Base-by-base conservation (phyloP, 768 basidiomycete genomes). In the Leucosporidium creatinivorum region DNA sequence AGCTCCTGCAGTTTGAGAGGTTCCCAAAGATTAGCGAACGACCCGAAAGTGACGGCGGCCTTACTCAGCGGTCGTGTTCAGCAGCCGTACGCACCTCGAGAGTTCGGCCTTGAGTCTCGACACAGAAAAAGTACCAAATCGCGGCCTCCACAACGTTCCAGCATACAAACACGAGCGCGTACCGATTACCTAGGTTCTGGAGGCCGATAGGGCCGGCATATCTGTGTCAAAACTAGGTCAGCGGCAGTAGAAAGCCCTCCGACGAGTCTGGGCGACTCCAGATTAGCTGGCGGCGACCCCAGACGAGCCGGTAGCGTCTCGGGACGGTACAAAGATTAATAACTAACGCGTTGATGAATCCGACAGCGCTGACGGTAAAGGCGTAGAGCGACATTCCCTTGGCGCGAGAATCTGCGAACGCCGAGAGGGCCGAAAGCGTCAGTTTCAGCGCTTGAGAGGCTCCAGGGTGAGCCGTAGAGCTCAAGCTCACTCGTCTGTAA, bases 401-500 rank as follows among this genome's bases (percentile, higher is more conserved):
- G 30, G 19, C 9, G 18, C 33, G 30, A 31, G 48, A 0, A 23
- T 33, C 33, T 33, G 33, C 33, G 33, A 33, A 33, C 33, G 33
- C 33, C 33, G 33, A 33, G 33, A 33, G 5, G 82, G 33, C 36
- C 56, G 25, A 25, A 8, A 21, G 28, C 2, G 15, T 39, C 6
- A 18, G 4, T 2, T n/a, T 3, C 18, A 13, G 7, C 17, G 28
- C 1, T 7, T 19, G 9, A 7, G 3, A 9, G 36, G 18, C 4
- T 2, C 80, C 65, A 83, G 80, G 18, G 79, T 80, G 66, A 65
- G 85, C 85, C 75, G 86, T 86, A 8, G 85, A 84, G 54, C 85
- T 81, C 36, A 84, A 82, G 51, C 83, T 85, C 61, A 33, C 33
- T 33, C 33, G 82, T 84, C 62, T 82, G 79, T 23, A 85, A 77